Evolutionary conservation across 495 filamentous ascomycete species (phyloP), one percentile per base, ranked within the genome.

Genomic region (Penicillium samsonianum): DNA sequence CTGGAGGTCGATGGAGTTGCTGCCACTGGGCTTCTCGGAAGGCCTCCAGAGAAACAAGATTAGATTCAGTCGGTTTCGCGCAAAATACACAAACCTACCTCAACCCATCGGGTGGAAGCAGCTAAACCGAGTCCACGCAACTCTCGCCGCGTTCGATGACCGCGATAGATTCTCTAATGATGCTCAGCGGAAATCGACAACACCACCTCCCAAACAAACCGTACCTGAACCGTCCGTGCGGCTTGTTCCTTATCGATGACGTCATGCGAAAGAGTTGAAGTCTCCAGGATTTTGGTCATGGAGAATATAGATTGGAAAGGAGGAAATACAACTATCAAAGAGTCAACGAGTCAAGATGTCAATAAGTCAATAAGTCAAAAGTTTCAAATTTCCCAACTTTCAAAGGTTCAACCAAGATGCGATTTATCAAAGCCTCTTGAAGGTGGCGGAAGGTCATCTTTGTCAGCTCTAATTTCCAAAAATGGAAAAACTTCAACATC

Each of bases 61-160:
- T 16, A 46, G 42, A 31, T 8, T n/a, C 14, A 3, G 17, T 16
- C 7, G 16, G 14, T 30, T 20, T 42, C 14, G 19, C 17, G 7
- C n/a, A 16, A n/a, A 20, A 40, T 48, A 45, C 26, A 42, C 40
- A 31, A 4, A 14, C 11, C 53, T 70, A 84, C 83, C 65, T 84
- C 86, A 0, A 81, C 68, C 88, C 89, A 91, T 58, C 90, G 73
- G 14, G 84, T 85, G 5, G 79, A 80, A 9, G 90, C 80, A 67
- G 90, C 81, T 16, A 93, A 61, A 10, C 78, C 80, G 50, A 87
- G 70, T 0, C 89, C 89, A 38, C 76, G 68, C 33, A 92, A 69
- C 65, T 87, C 82, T 50, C 89, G 73, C 25, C 89, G 81, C 28
- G 79, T 80, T 37, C 88, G 80, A 67, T 91, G 86, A 5, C 89